These are phyloP conservation scores for Osmanthus fragrans DNA, from an alignment of 257 asterid genomes.

Conservation along the genomic window DNA sequence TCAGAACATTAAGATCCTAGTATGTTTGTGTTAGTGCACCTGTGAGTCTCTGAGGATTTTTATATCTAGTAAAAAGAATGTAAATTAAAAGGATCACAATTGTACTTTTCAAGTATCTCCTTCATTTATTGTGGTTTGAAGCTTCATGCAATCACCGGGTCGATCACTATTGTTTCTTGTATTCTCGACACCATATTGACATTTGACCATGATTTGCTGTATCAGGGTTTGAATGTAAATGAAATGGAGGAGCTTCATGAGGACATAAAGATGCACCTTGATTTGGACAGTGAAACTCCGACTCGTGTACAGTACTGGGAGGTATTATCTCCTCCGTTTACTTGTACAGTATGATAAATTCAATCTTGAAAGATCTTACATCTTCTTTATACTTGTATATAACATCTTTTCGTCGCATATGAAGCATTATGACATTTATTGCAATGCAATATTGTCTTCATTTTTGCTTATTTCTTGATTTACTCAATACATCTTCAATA, in stretches of 20 bases:
- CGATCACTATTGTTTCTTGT: conserved; percentile 5
- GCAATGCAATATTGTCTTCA: not conserved
- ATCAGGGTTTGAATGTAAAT: conserved; percentile 76
- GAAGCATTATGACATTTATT: not conserved
- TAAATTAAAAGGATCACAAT: not conserved
- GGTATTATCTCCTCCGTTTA: conserved; percentile 33
- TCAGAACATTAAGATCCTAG: not conserved
- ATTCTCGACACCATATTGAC: conserved; percentile 24
- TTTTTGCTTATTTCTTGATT: conserved; percentile 15
- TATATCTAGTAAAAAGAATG: not conserved
- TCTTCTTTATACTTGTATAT: conserved; percentile 14
- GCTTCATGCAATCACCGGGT: not conserved
- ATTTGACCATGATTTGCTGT: conserved; percentile 22
- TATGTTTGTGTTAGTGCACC: not conserved
- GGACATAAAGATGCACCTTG: conserved; percentile 94
- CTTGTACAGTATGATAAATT: not conserved
- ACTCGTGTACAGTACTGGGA: conserved; percentile 85
- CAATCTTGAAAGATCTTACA: not conserved
- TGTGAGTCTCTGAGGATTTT: not conserved
- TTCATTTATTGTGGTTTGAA: not conserved
- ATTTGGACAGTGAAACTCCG: conserved; percentile 81
- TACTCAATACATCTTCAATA: not conserved
- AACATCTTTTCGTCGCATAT: not conserved
- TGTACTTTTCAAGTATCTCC: not conserved
- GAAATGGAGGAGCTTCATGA: conserved; percentile 95